phyloP scores from a whole-genome alignment of 2,329 filamentous ascomycete genomes.

The Apiospora malaysiana region DNA sequence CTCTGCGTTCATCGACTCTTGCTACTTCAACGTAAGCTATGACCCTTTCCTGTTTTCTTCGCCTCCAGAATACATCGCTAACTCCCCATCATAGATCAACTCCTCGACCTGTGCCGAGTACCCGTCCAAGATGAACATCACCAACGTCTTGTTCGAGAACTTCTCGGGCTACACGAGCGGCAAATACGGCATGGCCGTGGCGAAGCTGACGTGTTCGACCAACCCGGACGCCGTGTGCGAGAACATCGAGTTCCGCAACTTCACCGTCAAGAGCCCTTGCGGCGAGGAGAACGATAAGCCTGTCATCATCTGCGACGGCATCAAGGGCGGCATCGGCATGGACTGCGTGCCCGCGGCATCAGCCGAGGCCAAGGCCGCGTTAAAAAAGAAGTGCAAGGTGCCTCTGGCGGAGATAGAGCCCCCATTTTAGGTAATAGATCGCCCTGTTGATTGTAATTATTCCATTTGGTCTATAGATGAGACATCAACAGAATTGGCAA shows the following conservation, averaged over 20 bases:
- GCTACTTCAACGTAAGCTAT: slow-evolving; percentile 62
- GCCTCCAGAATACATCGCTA: background rate
- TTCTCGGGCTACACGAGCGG: slow-evolving; percentile 63
- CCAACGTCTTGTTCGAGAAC: slow-evolving; percentile 64
- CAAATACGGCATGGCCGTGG: slow-evolving; percentile 59
- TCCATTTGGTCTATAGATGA: no score
- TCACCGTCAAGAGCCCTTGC: slow-evolving; percentile 58
- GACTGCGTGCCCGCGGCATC: slow-evolving; percentile 23
- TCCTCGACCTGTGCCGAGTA: slow-evolving; percentile 55
- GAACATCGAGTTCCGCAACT: slow-evolving; percentile 60
- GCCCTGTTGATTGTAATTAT: no score
- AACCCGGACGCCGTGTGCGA: slow-evolving; percentile 59
- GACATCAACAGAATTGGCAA: no score
- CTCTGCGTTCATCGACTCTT: slow-evolving; percentile 64
- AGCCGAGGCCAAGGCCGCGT: slow-evolving; percentile 23
- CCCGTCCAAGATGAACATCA: slow-evolving; percentile 63
- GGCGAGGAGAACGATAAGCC: slow-evolving; percentile 38
- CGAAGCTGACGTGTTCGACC: slow-evolving; percentile 60
- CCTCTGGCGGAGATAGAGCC: slow-evolving; percentile 18
- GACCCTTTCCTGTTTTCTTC: background rate
- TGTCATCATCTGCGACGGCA: slow-evolving; percentile 57
- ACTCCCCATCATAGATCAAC: slow-evolving; percentile 39
- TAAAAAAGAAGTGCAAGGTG: slow-evolving; percentile 22
- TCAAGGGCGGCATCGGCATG: slow-evolving; percentile 41
- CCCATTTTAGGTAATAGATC: no score